Conservation (phyloP, 208 protist species). For the Trypanosoma congolense region DNA sequence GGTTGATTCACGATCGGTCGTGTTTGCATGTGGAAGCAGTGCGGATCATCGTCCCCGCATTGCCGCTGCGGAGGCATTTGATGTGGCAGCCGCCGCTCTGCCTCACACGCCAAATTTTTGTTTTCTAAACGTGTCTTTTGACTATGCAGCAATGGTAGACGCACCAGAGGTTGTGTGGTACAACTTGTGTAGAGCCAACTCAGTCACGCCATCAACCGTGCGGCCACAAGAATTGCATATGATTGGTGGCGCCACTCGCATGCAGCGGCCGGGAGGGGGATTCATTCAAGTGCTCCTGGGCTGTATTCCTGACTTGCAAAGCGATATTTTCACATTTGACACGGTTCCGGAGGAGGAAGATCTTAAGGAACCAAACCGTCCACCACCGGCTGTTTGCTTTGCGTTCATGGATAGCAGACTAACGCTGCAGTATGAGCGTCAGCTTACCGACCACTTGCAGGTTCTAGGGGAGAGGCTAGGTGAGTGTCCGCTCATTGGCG, state of each 20-base stretch:
- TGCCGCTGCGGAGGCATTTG: constrained; percentile 81
- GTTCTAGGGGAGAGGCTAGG: constrained; percentile 37
- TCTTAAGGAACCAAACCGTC: constrained; percentile 29
- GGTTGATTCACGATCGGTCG: constrained; percentile 66
- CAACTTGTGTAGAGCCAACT: constrained; percentile 70
- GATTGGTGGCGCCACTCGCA: constrained; percentile 68
- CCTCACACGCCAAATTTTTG: constrained; percentile 82
- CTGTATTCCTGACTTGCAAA: constrained; percentile 73
- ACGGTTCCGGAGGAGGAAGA: constrained; percentile 58
- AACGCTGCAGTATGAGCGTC: constrained; percentile 66
- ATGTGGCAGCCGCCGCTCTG: constrained; percentile 71
- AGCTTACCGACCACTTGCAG: constrained; percentile 52
- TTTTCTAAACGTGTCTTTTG: constrained; percentile 71
- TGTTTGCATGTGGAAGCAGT: constrained; percentile 69
- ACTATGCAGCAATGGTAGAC: constrained; percentile 80
- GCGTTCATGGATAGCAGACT: constrained; percentile 63
- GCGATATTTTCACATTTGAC: constrained; percentile 80
- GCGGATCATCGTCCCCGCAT: constrained; percentile 77
- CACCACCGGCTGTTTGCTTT: constrained; percentile 52
- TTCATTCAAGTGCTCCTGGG: constrained; percentile 82
- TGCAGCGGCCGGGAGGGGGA: constrained; percentile 72
- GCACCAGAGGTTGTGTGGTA: constrained; percentile 83
- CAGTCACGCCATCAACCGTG: constrained; percentile 59
- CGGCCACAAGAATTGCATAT: constrained; percentile 68
- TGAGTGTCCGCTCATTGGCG: constrained; percentile 54